phyloP scores from a whole-genome alignment of 2,329 filamentous ascomycete genomes.

The Emericellopsis cladophorae region DNA sequence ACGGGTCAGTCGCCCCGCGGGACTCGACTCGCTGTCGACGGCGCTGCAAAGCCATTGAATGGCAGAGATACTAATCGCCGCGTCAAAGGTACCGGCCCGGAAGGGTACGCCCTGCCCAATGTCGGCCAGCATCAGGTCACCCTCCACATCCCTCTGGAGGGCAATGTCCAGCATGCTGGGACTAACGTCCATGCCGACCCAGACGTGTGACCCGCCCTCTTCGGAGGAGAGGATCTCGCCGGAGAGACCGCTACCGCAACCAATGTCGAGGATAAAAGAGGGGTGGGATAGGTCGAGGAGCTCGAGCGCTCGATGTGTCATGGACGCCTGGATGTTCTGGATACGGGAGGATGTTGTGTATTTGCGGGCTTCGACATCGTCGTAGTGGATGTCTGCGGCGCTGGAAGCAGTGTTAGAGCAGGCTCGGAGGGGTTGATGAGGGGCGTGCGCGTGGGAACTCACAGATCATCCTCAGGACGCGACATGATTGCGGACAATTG shows the following conservation, averaged over 20 bases:
- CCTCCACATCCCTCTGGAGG: slow-evolving; percentile 80
- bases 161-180: slow-evolving; percentile 96
- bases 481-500: slow-evolving; percentile 56
- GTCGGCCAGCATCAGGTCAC: slow-evolving; percentile 86
- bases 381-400: slow-evolving; percentile 93
- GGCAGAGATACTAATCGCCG: slow-evolving; percentile 85
- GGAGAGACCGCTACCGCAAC: slow-evolving; percentile 87
- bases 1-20: slow-evolving; percentile 61
- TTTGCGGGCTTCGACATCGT: slow-evolving; percentile 89
- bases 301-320: slow-evolving; percentile 88
- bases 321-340: slow-evolving; percentile 84
- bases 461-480: slow-evolving; percentile 91
- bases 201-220: slow-evolving; percentile 77
- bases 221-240: slow-evolving; percentile 80
- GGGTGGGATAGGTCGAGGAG: slow-evolving; percentile 71
- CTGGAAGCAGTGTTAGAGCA: slow-evolving; percentile 26
- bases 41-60: slow-evolving; percentile 99
- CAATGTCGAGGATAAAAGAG: slow-evolving; percentile 89
- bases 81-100: slow-evolving; percentile 82
- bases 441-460: slow-evolving; percentile 16
- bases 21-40: slow-evolving; percentile 73
- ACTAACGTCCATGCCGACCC: slow-evolving; percentile 95
- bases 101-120: slow-evolving; percentile 95
- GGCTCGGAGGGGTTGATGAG: slow-evolving; percentile 13
- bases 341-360: slow-evolving; percentile 96